A percentile compares a stretch with the other conserved stretches of the same genome.
Evolutionary conservation across 2,329 filamentous ascomycete species (phyloP).

Genomic region (Paraconiothyrium sp.): DNA sequence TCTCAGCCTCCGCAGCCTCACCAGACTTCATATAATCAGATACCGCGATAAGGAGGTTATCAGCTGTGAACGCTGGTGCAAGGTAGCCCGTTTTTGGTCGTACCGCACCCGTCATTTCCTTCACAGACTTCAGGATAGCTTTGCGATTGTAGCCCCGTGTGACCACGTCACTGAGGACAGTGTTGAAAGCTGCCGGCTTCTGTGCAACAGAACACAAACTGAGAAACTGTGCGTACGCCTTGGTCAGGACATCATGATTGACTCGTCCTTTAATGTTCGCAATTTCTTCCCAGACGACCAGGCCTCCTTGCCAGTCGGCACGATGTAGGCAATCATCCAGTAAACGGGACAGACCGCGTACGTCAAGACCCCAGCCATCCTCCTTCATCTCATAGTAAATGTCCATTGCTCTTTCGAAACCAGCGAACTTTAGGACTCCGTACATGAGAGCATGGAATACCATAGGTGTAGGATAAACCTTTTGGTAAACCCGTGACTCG

Average conservation of each 20-base stretch:
- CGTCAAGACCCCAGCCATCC: constrained; percentile 58
- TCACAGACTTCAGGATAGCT: constrained; percentile 32
- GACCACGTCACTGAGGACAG: constrained; percentile 40
- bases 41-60: constrained; percentile 45
- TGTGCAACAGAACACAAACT: constrained; percentile 42
- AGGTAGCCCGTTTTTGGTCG: constrained; percentile 24
- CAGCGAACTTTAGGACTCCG: constrained; percentile 56
- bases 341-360: constrained; percentile 50
- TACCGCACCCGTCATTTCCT: constrained; percentile 25
- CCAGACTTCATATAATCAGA: constrained; percentile 35
- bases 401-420: constrained; percentile 54
- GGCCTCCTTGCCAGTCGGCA: constrained; percentile 46
- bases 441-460: constrained; percentile 55
- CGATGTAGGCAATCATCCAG: constrained; percentile 53
- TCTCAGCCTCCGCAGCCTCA: background rate
- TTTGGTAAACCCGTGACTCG: constrained; percentile 51
- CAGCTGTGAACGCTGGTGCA: constrained; percentile 43
- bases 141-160: constrained; percentile 37
- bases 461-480: constrained; percentile 55
- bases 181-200: constrained; percentile 45
- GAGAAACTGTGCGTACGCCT: constrained; percentile 45
- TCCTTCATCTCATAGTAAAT: constrained; percentile 54
- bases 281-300: constrained; percentile 56
- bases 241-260: constrained; percentile 33
- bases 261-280: constrained; percentile 37